Conservation (phyloP, 2,329 filamentous ascomycete genomes). For the Gremmenia infestans region DNA sequence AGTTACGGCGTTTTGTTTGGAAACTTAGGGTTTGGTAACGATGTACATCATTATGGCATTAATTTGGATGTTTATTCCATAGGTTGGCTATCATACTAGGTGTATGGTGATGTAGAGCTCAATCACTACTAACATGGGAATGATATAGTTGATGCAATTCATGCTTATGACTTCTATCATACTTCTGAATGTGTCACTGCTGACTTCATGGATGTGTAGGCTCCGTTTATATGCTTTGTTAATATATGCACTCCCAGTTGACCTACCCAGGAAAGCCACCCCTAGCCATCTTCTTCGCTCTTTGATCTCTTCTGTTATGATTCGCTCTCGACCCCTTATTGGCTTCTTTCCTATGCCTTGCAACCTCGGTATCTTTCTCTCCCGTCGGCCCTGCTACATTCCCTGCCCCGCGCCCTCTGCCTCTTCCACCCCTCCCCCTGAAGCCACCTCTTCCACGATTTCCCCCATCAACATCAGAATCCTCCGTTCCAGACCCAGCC, state of each 20-base stretch:
- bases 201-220: too few relatives aligned
- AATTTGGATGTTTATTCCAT: background rate
- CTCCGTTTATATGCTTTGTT: too few relatives aligned
- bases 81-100: background rate
- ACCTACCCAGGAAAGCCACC: constrained; percentile 37
- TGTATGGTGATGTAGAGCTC: background rate
- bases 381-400: constrained; percentile 60
- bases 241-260: too few relatives aligned
- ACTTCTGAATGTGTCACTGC: background rate
- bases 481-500: constrained; percentile 52
- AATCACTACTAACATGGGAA: too few relatives aligned
- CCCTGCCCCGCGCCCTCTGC: constrained; percentile 47
- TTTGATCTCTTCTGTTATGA: constrained; percentile 73
- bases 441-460: constrained; percentile 42
- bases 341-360: constrained; percentile 72
- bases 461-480: constrained; percentile 45
- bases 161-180: background rate
- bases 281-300: constrained; percentile 61
- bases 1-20: background rate
- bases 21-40: background rate
- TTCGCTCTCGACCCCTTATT: constrained; percentile 79
- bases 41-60: background rate
- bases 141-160: background rate
- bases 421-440: constrained; percentile 39
- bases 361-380: constrained; percentile 66